A percentile compares a stretch with the other conserved stretches of the same genome.
These are phyloP conservation scores for Cystobasidium tubakii DNA, from an alignment of 768 basidiomycete species.

Conservation along the genomic window DNA sequence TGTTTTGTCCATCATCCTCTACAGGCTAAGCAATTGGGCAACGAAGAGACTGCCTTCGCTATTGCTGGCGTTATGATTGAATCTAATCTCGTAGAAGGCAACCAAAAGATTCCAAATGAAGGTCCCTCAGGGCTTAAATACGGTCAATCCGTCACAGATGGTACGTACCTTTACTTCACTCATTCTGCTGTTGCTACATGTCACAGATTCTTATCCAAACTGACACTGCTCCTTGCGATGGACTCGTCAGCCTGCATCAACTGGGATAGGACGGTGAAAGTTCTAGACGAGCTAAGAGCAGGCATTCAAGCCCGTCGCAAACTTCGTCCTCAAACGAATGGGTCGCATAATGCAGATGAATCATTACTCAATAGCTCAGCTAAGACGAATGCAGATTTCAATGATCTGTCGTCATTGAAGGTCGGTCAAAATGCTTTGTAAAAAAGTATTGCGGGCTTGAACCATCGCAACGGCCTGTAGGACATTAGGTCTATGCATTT, in stretches of 20 bases:
- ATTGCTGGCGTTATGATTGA: slow-evolving; percentile 97
- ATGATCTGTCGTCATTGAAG: slow-evolving; percentile 36
- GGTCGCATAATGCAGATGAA: neutral
- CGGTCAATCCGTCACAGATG: slow-evolving; percentile 79
- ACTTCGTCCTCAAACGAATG: slow-evolving; percentile 22
- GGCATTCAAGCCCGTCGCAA: slow-evolving; percentile 69
- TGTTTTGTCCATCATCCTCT: no score
- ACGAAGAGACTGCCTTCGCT: slow-evolving; percentile 55
- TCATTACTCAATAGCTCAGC: neutral
- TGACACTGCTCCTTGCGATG: no score
- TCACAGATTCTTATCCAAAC: no score
- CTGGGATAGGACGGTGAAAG: slow-evolving; percentile 78
- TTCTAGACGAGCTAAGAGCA: slow-evolving; percentile 75
- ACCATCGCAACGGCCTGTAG: no score
- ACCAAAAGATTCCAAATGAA: slow-evolving; percentile 70
- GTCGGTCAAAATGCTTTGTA: neutral
- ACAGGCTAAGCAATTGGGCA: slow-evolving; percentile 40
- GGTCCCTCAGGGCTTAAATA: slow-evolving; percentile 70
- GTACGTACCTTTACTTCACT: slow-evolving; percentile 37
- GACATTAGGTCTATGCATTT: no score
- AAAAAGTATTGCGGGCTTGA: no score
- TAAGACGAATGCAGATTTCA: slow-evolving; percentile 21
- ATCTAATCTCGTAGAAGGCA: slow-evolving; percentile 78
- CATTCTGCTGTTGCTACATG: neutral
- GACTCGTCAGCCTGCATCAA: slow-evolving; percentile 64